phyloP scores from a whole-genome alignment of 331 rosid species.

The Prunus yedoensis region DNA sequence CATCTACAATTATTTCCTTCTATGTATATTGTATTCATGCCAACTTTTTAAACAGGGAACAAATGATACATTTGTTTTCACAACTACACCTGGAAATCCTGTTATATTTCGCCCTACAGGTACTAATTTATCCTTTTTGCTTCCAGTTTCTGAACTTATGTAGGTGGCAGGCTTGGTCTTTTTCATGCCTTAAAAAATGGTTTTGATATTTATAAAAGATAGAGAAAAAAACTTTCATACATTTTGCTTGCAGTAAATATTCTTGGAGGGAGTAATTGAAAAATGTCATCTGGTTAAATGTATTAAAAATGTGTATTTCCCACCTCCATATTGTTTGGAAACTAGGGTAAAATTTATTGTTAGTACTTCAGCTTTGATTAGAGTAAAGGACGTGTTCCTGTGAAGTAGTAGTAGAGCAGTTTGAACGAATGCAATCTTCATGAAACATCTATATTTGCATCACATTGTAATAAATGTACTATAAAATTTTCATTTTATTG shows the following conservation, averaged over 20 bases:
- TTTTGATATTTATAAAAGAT: neutral
- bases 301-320: neutral
- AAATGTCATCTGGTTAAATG: neutral
- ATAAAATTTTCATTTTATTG: neutral
- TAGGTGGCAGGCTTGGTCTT: neutral
- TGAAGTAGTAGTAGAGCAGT: neutral
- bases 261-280: neutral
- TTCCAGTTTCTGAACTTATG: neutral
- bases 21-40: conserved; percentile 23
- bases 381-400: neutral
- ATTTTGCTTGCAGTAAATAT: neutral
- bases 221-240: neutral
- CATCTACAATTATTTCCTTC: conserved; percentile 11
- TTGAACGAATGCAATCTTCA: neutral
- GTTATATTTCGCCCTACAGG: conserved; percentile 87
- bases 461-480: neutral
- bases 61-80: conserved; percentile 79
- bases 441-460: neutral
- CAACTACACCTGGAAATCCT: conserved; percentile 66
- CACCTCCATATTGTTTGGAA: neutral
- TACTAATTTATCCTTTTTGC: conserved; percentile 26
- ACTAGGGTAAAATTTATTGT: neutral
- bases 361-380: neutral
- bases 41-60: conserved; percentile 68
- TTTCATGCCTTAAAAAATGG: neutral